Evolutionary conservation across 2,329 filamentous ascomycete genomes (phyloP).

Genomic region (Colletotrichum incanum): DNA sequence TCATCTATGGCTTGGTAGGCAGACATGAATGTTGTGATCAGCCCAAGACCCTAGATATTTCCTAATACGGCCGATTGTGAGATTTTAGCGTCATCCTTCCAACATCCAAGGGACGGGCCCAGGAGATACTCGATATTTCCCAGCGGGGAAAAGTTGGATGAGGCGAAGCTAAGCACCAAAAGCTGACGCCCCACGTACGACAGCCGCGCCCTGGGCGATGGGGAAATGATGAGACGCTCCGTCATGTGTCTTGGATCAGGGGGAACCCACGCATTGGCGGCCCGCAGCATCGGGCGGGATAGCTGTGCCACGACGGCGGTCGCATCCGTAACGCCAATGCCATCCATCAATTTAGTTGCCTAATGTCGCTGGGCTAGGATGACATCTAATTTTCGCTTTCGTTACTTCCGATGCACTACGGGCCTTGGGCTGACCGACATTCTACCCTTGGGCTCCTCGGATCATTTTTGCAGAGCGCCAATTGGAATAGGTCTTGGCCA

Average conservation of each 20-base stretch:
- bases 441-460: not conserved
- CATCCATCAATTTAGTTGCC: not conserved
- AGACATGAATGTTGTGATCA: not conserved
- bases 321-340: not conserved
- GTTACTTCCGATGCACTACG: not conserved
- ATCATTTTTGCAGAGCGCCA: not conserved
- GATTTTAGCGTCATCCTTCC: conserved; percentile 15
- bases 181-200: conserved; percentile 5
- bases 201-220: conserved; percentile 1
- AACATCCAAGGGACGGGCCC: not conserved
- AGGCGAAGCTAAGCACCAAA: conserved; percentile 16
- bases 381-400: not conserved
- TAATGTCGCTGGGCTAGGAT: not conserved
- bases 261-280: not conserved
- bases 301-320: not conserved
- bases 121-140: conserved; percentile 6
- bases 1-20: not conserved
- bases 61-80: not conserved
- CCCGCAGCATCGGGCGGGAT: conserved; percentile 3
- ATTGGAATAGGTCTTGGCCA: not conserved
- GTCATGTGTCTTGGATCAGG: not conserved
- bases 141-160: not conserved
- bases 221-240: not conserved
- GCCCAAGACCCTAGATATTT: not conserved
- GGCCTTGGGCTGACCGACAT: not conserved